Evolutionary conservation across 495 filamentous ascomycete genomes (phyloP).

Genomic region (Neurospora cerealis): DNA sequence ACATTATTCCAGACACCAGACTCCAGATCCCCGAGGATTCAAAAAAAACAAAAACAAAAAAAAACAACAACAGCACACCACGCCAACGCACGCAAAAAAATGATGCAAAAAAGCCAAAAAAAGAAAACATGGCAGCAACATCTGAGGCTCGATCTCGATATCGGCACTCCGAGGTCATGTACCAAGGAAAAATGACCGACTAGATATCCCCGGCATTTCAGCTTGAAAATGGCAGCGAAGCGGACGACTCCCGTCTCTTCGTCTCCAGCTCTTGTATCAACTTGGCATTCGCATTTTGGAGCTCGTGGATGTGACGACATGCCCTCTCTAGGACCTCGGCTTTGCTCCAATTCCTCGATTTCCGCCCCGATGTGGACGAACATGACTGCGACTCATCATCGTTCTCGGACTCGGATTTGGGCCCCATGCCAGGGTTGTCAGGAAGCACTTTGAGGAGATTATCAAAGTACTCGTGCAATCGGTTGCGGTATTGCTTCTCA

Average conservation of each 20-base stretch:
- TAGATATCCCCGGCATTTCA: not conserved
- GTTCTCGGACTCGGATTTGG: not conserved
- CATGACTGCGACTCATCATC: not conserved
- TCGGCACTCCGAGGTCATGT: not conserved
- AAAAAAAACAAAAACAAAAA: too few relatives aligned
- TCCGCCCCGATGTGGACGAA: not conserved
- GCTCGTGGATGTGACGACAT: conserved; percentile 8
- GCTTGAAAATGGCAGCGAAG: not conserved
- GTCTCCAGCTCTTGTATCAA: not conserved
- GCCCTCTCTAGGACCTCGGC: conserved; percentile 22
- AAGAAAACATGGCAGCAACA: not conserved
- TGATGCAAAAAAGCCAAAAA: not conserved
- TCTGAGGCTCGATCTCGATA: not conserved
- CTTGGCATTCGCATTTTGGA: not conserved
- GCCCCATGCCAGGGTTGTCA: not conserved
- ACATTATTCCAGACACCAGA: not conserved
- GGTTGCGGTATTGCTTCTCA: conserved; percentile 23
- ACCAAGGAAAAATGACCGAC: not conserved
- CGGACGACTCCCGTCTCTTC: not conserved
- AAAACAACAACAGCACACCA: not conserved
- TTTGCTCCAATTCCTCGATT: conserved; percentile 12
- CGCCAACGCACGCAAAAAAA: not conserved
- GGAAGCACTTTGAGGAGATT: conserved; percentile 17
- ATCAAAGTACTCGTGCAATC: conserved; percentile 21
- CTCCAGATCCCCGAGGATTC: not conserved